These are phyloP conservation scores for Pseudogymnoascus sp. DNA, from an alignment of 2,329 filamentous ascomycete species.

Conservation along the genomic window DNA sequence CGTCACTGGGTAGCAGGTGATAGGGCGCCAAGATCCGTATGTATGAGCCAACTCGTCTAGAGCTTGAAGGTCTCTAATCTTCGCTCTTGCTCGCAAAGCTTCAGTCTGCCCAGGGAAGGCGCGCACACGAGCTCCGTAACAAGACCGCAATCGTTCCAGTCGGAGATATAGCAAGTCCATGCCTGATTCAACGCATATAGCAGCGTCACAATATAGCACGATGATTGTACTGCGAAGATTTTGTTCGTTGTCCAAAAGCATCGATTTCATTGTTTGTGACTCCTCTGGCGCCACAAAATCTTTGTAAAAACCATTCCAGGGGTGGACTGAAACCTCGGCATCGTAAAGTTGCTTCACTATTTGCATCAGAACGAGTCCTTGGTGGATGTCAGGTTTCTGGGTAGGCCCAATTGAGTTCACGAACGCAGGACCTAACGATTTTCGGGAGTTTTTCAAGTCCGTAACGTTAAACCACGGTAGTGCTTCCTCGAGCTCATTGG, in stretches of 20 bases:
- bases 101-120: not conserved
- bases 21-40: not conserved
- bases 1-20: not conserved
- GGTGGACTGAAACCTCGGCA: not conserved
- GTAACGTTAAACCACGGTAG: not conserved
- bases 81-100: not conserved
- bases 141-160: not conserved
- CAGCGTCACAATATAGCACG: not conserved
- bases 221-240: not conserved
- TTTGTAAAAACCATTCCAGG: not conserved
- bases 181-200: not conserved
- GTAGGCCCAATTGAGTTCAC: not conserved
- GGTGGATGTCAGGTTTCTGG: not conserved
- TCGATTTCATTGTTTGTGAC: not conserved
- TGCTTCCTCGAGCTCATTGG: not conserved
- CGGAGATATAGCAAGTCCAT: not conserved
- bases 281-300: not conserved
- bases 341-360: not conserved
- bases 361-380: not conserved
- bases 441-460: not conserved
- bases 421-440: not conserved
- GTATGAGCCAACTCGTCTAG: not conserved
- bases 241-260: not conserved
- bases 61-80: not conserved
- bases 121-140: not conserved